Evolutionary conservation across 2,329 filamentous ascomycete species (phyloP).

Genomic region (Massarina eburnea): DNA sequence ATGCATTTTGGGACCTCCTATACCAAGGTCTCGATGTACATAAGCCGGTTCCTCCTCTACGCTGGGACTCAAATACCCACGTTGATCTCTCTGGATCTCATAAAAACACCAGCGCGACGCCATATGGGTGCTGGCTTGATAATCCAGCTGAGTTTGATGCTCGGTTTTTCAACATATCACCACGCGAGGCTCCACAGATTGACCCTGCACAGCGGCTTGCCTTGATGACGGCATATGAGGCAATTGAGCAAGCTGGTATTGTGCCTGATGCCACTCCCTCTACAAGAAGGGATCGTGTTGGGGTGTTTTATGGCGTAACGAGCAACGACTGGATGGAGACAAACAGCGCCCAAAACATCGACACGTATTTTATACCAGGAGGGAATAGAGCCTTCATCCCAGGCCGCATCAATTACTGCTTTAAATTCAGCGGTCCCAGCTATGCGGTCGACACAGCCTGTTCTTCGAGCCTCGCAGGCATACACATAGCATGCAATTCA

Average conservation of each 20-base stretch:
- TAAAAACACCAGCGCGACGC: conserved; percentile 17
- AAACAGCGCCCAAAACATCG: conserved; percentile 38
- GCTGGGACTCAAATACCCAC: conserved; percentile 34
- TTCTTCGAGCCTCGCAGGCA: conserved; percentile 14
- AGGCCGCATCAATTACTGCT: conserved; percentile 48
- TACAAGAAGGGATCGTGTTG: conserved; percentile 29
- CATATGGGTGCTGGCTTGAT: conserved; percentile 27
- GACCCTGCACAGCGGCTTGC: conserved; percentile 21
- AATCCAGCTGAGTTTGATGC: conserved; percentile 17
- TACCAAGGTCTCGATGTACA: conserved; percentile 30
- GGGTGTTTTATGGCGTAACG: conserved; percentile 34
- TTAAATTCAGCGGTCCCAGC: conserved; percentile 24
- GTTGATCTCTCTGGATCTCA: conserved; percentile 19
- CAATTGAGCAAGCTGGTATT: conserved; percentile 22
- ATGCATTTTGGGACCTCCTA: conserved; percentile 39
- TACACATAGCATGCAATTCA: conserved; percentile 26
- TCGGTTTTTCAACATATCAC: conserved; percentile 26
- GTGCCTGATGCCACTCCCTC: conserved; percentile 28
- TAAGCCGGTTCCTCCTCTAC: conserved; percentile 21
- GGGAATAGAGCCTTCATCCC: conserved; percentile 54
- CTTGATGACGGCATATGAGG: conserved; percentile 24
- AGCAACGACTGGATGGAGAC: conserved; percentile 33
- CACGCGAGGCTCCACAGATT: conserved; percentile 20
- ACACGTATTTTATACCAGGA: conserved; percentile 58
- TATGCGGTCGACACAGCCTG: conserved; percentile 11